Base-by-base conservation (phyloP, 2,329 filamentous ascomycete species). In the Talaromyces sp. region DNA sequence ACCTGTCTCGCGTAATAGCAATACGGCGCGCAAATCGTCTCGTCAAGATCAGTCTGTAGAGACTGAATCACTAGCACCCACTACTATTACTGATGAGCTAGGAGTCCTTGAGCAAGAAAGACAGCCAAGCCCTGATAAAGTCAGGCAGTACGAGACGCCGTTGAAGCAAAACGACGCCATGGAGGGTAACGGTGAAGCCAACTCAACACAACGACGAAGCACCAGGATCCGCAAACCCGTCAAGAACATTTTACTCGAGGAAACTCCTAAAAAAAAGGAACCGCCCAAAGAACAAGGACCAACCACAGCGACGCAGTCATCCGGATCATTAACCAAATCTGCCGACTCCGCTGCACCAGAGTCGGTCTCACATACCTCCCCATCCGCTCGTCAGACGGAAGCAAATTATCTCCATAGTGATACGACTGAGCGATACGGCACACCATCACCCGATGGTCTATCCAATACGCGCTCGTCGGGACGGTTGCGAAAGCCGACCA, bases 401-500 rank as follows among this genome's bases (percentile, higher is more conserved):
- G 25, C n/a, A 37, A 25, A 22, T 33, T 31, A 17, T 9, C 37
- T 22, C 6, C 22, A 50, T 17, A 22, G 50, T 19, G 45, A 48
- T 7, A 11, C 60, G n/a, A 53, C 39, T 10, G 63, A 62, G 28
- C 37, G 50, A 37, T 46, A 53, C 36, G 53, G 59, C 15, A 62
- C 63, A n/a, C 60, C 66, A 22, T 62, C 40, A 56, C 60, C 43
- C 56, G 61, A 51, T 39, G 62, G 22, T 61, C 56, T 53, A 19
- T 65, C 64, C 7, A 57, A 58, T 36, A 61, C 60, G 21, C 65
- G 67, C n/a, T 57, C 64, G 35, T 71, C 69, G 17, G 62, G 57
- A 15, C 68, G 69, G 5, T 40, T 65, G 31, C 67, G 68, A 43
- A 70, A 70, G 48, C 68, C 68, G 17, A 70, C 69, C 3, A 60